Percentiles rank a stretch among this genome's conserved stretches.
phyloP scores from a whole-genome alignment of 331 rosid species.

The Phaseolus coccineus region DNA sequence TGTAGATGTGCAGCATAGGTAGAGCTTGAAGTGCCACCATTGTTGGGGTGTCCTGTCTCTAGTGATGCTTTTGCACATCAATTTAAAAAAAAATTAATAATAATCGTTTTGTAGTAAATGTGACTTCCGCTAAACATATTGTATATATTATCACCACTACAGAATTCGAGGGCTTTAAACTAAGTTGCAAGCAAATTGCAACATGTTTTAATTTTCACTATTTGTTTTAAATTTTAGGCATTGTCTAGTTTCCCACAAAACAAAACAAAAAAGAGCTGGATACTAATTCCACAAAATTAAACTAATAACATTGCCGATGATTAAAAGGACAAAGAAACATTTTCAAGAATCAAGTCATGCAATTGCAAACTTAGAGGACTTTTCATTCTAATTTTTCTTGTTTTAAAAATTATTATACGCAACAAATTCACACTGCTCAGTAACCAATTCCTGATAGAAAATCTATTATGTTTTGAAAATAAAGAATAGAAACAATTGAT shows the following conservation, averaged over 20 bases:
- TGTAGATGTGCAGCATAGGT: too few relatives aligned
- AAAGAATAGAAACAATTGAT: background rate
- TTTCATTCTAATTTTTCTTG: background rate
- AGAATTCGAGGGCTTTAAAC: background rate
- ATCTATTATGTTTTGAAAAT: background rate
- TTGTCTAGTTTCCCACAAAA: background rate
- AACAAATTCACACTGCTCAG: background rate
- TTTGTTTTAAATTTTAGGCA: background rate
- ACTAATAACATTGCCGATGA: background rate
- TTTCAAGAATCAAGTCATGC: constrained; percentile 2
- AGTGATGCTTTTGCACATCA: too few relatives aligned
- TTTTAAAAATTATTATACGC: background rate
- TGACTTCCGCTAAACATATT: too few relatives aligned
- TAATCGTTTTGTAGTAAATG: too few relatives aligned
- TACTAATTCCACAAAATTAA: background rate
- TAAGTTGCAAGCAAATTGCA: background rate
- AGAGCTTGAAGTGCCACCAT: too few relatives aligned
- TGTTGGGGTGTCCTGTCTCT: too few relatives aligned
- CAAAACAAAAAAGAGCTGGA: background rate
- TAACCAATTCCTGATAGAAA: background rate
- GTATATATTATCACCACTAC: too few relatives aligned
- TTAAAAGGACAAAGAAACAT: background rate
- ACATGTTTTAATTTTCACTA: background rate
- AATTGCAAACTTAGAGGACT: constrained; percentile 35
- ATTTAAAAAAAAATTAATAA: too few relatives aligned